A percentile compares a stretch with the other conserved stretches of the same genome.
Conservation (phyloP, 768 basidiomycete genomes). For the Boletus rex-veris region DNA sequence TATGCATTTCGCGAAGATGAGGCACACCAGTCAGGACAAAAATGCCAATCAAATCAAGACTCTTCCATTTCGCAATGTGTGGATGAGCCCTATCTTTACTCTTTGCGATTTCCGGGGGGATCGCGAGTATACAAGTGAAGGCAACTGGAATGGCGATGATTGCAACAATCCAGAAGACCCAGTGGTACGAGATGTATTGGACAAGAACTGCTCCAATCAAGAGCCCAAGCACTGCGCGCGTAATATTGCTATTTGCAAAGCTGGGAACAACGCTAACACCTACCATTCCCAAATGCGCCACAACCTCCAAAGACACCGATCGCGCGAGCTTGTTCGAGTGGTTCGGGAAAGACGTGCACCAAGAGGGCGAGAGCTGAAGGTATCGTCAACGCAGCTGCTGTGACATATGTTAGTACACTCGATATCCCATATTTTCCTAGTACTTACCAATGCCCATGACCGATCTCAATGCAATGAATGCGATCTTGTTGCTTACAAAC, state of each 20-base stretch:
- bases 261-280: background rate
- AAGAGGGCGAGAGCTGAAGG: constrained; percentile 50
- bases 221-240: constrained; percentile 36
- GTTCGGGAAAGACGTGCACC: constrained; percentile 48
- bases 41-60: constrained; percentile 40
- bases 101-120: constrained; percentile 27
- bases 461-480: constrained; percentile 48
- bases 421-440: background rate
- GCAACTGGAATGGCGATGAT: constrained; percentile 37
- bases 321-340: constrained; percentile 44
- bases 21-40: constrained; percentile 35
- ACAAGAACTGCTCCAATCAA: constrained; percentile 44
- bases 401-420: background rate
- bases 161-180: constrained; percentile 50
- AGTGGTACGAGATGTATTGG: constrained; percentile 39
- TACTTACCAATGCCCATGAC: constrained; percentile 44
- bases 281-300: constrained; percentile 45
- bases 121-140: constrained; percentile 29
- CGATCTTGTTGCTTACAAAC: constrained; percentile 44
- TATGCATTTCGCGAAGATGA: background rate
- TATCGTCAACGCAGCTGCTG: constrained; percentile 48
- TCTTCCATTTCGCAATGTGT: constrained; percentile 21
- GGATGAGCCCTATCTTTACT: background rate
- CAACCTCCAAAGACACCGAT: constrained; percentile 45
- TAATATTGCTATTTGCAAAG: background rate